These are phyloP conservation scores for Melaleuca alternifolia DNA, from an alignment of 345 rosid species.

Conservation along the genomic window DNA sequence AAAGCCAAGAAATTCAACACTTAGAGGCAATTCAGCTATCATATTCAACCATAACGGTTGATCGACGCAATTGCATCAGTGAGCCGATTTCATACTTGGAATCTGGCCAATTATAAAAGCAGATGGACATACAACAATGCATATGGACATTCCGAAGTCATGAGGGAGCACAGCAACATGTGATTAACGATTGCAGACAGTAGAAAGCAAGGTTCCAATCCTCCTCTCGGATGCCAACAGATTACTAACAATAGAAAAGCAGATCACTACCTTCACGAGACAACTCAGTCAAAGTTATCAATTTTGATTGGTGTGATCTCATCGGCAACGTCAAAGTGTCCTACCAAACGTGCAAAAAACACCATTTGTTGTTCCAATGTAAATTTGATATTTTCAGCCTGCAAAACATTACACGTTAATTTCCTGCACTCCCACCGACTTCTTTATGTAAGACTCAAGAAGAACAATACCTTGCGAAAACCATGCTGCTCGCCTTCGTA, in stretches of 20 bases:
- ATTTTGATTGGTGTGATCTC: conserved; percentile 58
- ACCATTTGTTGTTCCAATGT: conserved; percentile 90
- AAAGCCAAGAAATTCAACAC: not conserved
- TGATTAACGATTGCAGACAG: not conserved
- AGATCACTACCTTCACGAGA: not conserved
- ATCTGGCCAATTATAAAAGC: too few species aligned
- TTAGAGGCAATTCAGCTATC: too few species aligned
- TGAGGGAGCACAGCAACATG: not conserved
- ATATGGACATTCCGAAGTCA: not conserved
- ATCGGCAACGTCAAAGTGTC: conserved; percentile 69
- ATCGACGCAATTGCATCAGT: too few species aligned
- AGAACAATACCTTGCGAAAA: conserved; percentile 65
- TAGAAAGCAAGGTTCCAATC: not conserved
- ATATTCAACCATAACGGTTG: too few species aligned
- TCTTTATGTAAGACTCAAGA: not conserved
- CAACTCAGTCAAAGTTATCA: conserved; percentile 55
- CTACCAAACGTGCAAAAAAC: conserved; percentile 72
- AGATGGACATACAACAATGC: too few species aligned
- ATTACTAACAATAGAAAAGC: not conserved
- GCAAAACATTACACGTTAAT: not conserved
- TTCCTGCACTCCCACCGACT: not conserved
- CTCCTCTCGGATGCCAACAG: not conserved
- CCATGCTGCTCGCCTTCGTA: conserved; percentile 97
- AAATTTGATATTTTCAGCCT: conserved; percentile 90
- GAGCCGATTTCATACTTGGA: too few species aligned